Evolutionary conservation across 1,284 basidiomycete genomes (phyloP).

Genomic region (Heliocybe sulcata): DNA sequence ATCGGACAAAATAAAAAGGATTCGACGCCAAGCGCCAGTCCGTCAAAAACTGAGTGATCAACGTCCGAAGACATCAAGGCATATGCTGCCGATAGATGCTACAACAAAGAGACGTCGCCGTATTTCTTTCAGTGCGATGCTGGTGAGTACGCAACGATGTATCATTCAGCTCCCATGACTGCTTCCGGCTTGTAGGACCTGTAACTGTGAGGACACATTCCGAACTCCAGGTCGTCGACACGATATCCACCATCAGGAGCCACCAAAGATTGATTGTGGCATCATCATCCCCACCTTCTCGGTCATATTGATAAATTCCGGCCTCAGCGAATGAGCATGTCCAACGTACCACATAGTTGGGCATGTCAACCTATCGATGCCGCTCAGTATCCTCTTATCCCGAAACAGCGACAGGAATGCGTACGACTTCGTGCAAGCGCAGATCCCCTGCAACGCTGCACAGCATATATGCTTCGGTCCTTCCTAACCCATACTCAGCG

Average conservation of each 20-base stretch:
- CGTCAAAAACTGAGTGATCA: too few relatives aligned
- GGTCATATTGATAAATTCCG: background rate
- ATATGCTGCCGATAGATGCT: too few relatives aligned
- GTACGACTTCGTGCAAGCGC: constrained; percentile 54
- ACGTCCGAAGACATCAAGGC: too few relatives aligned
- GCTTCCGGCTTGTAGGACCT: too few relatives aligned
- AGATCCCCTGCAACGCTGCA: constrained; percentile 56
- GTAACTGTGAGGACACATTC: too few relatives aligned
- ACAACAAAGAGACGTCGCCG: too few relatives aligned
- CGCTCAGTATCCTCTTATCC: background rate
- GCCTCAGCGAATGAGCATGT: background rate
- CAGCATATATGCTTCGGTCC: constrained; percentile 49
- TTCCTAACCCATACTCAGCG: constrained; percentile 31
- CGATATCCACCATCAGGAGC: background rate
- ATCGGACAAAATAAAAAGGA: too few relatives aligned
- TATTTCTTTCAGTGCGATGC: too few relatives aligned
- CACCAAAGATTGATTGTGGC: constrained; percentile 28
- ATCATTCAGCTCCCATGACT: too few relatives aligned
- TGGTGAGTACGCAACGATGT: too few relatives aligned
- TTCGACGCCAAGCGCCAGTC: too few relatives aligned
- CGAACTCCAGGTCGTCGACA: too few relatives aligned
- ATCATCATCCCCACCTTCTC: constrained; percentile 42
- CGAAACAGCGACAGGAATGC: constrained; percentile 15
- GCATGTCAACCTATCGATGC: constrained; percentile 59
- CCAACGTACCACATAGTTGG: constrained; percentile 49